Evolutionary conservation across 257 asterid species (phyloP), one percentile per base, ranked within the genome.

Genomic region (Galeopsis tetrahit): DNA sequence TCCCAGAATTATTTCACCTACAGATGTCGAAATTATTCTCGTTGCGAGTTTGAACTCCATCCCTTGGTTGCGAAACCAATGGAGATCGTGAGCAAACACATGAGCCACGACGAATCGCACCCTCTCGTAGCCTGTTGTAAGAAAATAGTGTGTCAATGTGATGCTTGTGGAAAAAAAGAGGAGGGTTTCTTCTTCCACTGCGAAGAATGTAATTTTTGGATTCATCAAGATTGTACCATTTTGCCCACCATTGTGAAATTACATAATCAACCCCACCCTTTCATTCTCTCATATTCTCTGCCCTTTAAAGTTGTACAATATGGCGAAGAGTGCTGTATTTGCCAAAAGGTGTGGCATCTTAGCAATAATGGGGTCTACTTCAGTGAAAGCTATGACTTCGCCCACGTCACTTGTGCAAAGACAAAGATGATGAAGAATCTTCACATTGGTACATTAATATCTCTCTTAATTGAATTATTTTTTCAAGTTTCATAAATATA

Each of bases 191-290:
- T 68, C 35, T 68, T 68, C 63, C 2, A 21, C 21, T 51, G 63
- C 46, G 7, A 10, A 17, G 55, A 11, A 4, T 69, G 73, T 4
- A 38, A 53, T 17, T 69, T 69, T 65, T 53, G 64, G 73, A 55
- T 69, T 53, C 73, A 69, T 53, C 53, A 6, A 55, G 55, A 69
- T 53, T 69, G 73, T 0, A 55, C 73, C n/a, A 1, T 55, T 1
- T 17, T 69, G 64, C 73, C 73, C 39, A 38, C 8, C 55, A 1
- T 1, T 21, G 9, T 55, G 7, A 53, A 28, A 0, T 2, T 69
- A 2, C 2, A 4, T 0, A 1, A 5, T 21, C 31, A 21, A 17
- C 65, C 55, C 2, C 28, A 53, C 2, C 64, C 73, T 10, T 53
- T 8, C 21, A 53, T 69, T 53, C 73, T 69, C n/a, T 10, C 36